Conservation (phyloP, 345 rosid species). For the Rhizophora apiculata region DNA sequence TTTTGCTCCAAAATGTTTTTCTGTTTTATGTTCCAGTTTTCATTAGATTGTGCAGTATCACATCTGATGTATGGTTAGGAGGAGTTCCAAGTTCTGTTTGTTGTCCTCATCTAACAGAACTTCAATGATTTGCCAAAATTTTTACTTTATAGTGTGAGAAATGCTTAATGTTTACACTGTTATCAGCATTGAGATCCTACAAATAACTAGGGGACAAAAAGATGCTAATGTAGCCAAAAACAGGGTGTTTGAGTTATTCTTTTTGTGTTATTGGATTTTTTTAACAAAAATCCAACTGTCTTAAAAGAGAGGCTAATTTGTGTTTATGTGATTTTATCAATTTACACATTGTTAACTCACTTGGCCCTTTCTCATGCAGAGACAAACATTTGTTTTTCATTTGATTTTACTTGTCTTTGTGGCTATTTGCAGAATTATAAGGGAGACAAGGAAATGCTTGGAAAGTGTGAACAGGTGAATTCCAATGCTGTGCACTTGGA, state of each 20-base stretch:
- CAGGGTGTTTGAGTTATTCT: neutral
- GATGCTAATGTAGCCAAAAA: neutral
- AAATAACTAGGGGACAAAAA: neutral
- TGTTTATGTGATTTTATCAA: too few relatives aligned
- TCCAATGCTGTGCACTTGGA: conserved; percentile 22
- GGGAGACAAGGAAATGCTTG: conserved; percentile 86
- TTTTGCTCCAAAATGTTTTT: neutral
- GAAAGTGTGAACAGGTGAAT: conserved; percentile 94
- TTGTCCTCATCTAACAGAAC: too few relatives aligned
- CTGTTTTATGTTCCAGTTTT: neutral
- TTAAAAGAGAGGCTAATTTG: too few relatives aligned
- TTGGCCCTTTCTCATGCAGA: neutral
- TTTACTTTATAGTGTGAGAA: neutral
- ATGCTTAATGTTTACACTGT: neutral
- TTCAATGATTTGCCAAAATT: too few relatives aligned
- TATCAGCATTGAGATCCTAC: neutral
- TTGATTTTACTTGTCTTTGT: conserved; percentile 21
- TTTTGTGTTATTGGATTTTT: neutral
- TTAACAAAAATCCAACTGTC: too few relatives aligned
- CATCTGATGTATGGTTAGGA: too few relatives aligned
- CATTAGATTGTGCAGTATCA: neutral
- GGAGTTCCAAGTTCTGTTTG: too few relatives aligned
- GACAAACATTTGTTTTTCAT: neutral
- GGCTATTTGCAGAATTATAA: conserved; percentile 61
- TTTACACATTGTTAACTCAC: too few relatives aligned